Evolutionary conservation across 495 filamentous ascomycete species (phyloP).

Genomic region (Penicillium crystallinum): DNA sequence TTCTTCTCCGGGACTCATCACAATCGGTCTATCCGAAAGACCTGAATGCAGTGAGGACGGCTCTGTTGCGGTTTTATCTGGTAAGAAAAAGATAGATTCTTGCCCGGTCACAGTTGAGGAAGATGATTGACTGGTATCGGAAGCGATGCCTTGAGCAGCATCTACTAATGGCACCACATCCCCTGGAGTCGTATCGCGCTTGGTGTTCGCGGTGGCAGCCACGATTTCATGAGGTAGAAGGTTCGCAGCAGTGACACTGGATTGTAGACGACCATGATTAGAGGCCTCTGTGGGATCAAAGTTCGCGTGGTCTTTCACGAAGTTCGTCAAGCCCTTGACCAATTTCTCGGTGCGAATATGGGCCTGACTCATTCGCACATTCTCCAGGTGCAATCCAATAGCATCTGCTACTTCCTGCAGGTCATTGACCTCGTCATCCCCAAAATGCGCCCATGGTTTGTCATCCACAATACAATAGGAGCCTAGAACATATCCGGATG

Average conservation of each 20-base stretch:
- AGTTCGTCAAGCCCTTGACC: not conserved
- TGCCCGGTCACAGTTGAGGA: slow-evolving; percentile 6
- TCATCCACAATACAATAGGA: slow-evolving; percentile 57
- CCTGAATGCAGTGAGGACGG: slow-evolving; percentile 7
- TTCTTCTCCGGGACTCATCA: slow-evolving; percentile 9
- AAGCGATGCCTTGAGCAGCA: not conserved
- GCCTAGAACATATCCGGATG: slow-evolving; percentile 56
- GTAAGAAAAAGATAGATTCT: slow-evolving; percentile 1
- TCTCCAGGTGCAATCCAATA: slow-evolving; percentile 30
- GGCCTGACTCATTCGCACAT: slow-evolving; percentile 22
- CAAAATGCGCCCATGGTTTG: slow-evolving; percentile 36
- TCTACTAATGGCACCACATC: not conserved
- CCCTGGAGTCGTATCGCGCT: not conserved
- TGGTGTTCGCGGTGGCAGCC: not conserved
- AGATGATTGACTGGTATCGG: not conserved
- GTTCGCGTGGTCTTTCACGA: not conserved
- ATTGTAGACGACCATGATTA: not conserved
- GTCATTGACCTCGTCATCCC: slow-evolving; percentile 20
- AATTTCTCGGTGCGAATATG: slow-evolving; percentile 6
- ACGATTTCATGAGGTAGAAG: not conserved
- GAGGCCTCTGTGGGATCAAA: not conserved
- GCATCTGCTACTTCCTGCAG: slow-evolving; percentile 32
- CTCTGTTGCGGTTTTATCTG: slow-evolving; percentile 1
- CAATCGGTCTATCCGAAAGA: slow-evolving; percentile 3
- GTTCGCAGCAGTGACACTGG: not conserved